A percentile compares a stretch with the other conserved stretches of the same genome.
phyloP scores from a whole-genome alignment of 139 green algal genomes.

The Coelastrella sp. region DNA sequence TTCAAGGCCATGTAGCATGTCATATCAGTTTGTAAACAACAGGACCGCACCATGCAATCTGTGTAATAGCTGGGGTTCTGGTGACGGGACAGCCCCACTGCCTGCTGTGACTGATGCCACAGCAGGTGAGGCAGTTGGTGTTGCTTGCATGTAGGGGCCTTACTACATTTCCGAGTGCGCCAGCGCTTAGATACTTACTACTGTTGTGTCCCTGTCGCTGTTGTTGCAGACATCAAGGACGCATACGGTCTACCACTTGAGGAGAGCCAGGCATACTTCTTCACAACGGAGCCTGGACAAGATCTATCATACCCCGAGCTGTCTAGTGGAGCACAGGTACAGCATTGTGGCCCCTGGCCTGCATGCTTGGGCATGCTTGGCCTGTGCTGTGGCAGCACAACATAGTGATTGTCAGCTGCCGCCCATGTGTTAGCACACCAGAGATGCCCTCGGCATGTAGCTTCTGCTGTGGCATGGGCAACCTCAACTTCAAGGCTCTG shows the following conservation, averaged over 20 bases:
- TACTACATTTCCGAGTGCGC: too few relatives aligned
- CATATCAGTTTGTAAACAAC: too few relatives aligned
- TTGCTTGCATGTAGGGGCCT: too few relatives aligned
- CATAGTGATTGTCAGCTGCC: too few relatives aligned
- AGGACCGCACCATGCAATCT: not conserved
- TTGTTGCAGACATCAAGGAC: constrained; percentile 42
- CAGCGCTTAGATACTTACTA: not conserved
- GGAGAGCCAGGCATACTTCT: constrained; percentile 30
- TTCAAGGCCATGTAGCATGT: too few relatives aligned
- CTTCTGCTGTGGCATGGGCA: too few relatives aligned
- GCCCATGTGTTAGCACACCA: too few relatives aligned
- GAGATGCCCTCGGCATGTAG: not conserved
- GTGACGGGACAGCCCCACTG: too few relatives aligned
- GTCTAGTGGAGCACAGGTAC: not conserved
- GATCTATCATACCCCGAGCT: constrained; percentile 14
- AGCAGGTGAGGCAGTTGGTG: too few relatives aligned
- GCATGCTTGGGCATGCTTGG: not conserved
- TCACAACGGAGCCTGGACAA: constrained; percentile 1
- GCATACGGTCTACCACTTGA: constrained; percentile 54
- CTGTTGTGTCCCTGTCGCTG: not conserved
- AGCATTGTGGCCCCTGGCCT: too few relatives aligned
- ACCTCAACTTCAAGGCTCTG: not conserved
- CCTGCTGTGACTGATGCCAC: too few relatives aligned
- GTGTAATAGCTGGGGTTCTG: not conserved
- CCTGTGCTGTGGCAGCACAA: not conserved